These are phyloP conservation scores for Neoboletus subvelutipes DNA, from an alignment of 768 basidiomycete genomes.

Conservation along the genomic window DNA sequence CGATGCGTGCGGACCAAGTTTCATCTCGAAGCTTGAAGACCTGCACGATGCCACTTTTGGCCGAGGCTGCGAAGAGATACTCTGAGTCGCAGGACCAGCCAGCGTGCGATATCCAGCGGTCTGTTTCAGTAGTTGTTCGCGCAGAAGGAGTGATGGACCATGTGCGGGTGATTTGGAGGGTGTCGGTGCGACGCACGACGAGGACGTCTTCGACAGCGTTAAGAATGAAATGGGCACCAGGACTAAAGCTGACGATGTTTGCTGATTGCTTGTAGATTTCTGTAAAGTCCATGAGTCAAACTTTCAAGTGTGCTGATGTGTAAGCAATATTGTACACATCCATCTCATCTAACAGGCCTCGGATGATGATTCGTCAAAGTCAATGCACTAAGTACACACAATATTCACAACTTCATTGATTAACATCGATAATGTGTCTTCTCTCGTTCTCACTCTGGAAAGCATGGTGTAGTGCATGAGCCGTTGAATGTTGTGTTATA, in stretches of 20 bases:
- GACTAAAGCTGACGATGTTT: slow-evolving; percentile 76
- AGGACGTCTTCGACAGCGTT: slow-evolving; percentile 77
- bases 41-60: slow-evolving; percentile 68
- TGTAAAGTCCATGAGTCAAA: slow-evolving; percentile 72
- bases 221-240: slow-evolving; percentile 83
- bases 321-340: neutral
- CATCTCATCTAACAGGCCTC: too few species aligned
- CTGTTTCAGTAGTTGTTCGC: slow-evolving; percentile 33
- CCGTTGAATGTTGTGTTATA: too few species aligned
- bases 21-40: slow-evolving; percentile 81
- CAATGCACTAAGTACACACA: too few species aligned
- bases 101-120: slow-evolving; percentile 64
- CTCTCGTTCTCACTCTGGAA: too few species aligned
- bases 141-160: slow-evolving; percentile 67
- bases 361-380: too few species aligned
- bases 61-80: slow-evolving; percentile 78
- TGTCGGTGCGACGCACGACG: slow-evolving; percentile 80
- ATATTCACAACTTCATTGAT: too few species aligned
- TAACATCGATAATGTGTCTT: too few species aligned
- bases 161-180: slow-evolving; percentile 78
- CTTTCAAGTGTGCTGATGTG: neutral
- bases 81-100: slow-evolving; percentile 90
- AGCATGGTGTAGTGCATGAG: too few species aligned
- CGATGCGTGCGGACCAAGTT: slow-evolving; percentile 72
- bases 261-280: slow-evolving; percentile 77